Base-by-base conservation (phyloP, 129 eudicot genomes). In the Tagetes erecta region DNA sequence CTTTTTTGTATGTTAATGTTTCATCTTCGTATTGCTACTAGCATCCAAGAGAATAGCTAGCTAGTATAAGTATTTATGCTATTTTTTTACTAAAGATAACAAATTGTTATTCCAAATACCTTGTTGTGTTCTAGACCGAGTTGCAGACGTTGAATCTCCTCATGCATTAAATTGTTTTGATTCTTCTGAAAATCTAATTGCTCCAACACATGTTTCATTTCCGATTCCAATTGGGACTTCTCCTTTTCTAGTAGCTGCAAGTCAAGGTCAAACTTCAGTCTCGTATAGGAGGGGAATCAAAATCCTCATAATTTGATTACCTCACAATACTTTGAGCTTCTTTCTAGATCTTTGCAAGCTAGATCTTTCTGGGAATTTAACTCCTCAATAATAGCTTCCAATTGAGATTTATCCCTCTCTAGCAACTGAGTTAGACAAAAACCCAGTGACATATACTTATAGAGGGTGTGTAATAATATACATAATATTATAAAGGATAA, bases 201-300 rank as follows among this genome's bases (percentile, higher is more conserved):
- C 53, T 81, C 64, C 56, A 77, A 39, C 27, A 87, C 68, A 71
- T 66, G 76, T 71, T 82, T 84, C 87, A 87, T 71, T 79, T 89
- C 87, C 35, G 76, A 62, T 81, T 84, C 81, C 79, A 89, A 34
- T 63, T 82, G 81, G 69, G 59, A 46, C 71, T 89, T 92, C 66
- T 92, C 98, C 86, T 86, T 84, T 86, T 87, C 86, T 78, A 92
- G 40, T 67, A 82, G 64, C 98, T 92, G 89, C 82, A 83, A 39
- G 36, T 30, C 71, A 64, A 64, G 8, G 58, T 64, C 80, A 60
- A 68, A 51, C 71, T 31, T 46, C 13, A 67, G 68, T 0, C 58
- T 73, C 33, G n/a, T 14, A 58, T 67, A 58, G 49, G 37, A 37
- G 58, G 52, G 60, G 78, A 78, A 39, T 51, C 46, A 74, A 66